Evolutionary conservation across 805 yeast species (phyloP).

Genomic region (Suhomyces prunicola): DNA sequence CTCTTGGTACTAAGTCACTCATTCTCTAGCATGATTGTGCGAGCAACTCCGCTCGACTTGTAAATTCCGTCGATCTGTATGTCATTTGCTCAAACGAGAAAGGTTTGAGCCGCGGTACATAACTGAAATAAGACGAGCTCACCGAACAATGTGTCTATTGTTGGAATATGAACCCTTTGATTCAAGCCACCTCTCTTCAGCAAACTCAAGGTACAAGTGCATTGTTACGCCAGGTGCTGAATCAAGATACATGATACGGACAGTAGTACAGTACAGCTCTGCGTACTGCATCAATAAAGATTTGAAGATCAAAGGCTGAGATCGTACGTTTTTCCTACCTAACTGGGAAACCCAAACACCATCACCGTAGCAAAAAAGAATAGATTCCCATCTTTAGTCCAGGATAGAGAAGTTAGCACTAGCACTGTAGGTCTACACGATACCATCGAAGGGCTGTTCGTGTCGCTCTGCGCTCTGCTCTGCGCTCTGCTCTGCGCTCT

Average conservation of each 20-base stretch:
- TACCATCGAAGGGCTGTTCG: background rate
- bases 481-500: too few species aligned
- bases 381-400: too few species aligned
- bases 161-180: background rate
- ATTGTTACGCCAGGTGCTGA: background rate
- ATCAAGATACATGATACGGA: background rate
- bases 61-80: background rate
- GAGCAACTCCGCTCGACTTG: background rate
- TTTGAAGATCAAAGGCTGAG: background rate
- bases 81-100: background rate
- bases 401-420: too few species aligned
- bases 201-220: background rate
- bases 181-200: background rate
- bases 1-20: too few species aligned
- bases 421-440: background rate
- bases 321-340: background rate
- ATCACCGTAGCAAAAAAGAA: background rate
- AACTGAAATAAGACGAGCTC: background rate
- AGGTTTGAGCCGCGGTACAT: background rate
- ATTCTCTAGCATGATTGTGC: background rate
- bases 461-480: background rate
- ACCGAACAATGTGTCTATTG: background rate
- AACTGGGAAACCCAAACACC: background rate
- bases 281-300: background rate
- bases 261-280: background rate